Conservation (phyloP, 495 filamentous ascomycete genomes). For the Letharia columbiana region DNA sequence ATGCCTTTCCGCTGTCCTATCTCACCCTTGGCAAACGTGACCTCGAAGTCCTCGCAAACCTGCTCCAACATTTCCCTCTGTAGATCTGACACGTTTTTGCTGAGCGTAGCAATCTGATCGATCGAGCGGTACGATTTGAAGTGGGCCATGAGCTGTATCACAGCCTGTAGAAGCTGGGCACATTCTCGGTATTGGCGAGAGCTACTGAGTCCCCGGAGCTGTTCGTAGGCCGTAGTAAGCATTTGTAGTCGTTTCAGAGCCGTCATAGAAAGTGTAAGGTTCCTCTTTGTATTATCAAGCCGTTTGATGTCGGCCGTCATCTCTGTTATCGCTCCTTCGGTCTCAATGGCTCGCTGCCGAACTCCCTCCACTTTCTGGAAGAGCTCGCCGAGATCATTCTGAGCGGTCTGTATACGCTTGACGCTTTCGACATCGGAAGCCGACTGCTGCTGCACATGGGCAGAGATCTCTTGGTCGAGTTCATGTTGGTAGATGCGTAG, state of each 20-base stretch:
- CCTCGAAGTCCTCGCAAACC: slow-evolving; percentile 95
- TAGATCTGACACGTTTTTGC: slow-evolving; percentile 85
- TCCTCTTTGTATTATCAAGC: slow-evolving; percentile 90
- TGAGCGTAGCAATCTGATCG: slow-evolving; percentile 92
- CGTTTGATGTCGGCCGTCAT: slow-evolving; percentile 99
- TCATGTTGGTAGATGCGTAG: slow-evolving; percentile 75
- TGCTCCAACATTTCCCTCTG: slow-evolving; percentile 93
- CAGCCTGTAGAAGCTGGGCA: slow-evolving; percentile 86
- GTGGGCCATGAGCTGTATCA: slow-evolving; percentile 96
- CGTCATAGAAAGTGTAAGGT: slow-evolving; percentile 95
- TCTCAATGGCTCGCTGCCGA: slow-evolving; percentile 78
- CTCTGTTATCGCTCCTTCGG: slow-evolving; percentile 90
- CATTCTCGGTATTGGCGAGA: slow-evolving; percentile 93
- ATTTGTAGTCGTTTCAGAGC: slow-evolving; percentile 95
- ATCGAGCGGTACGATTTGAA: slow-evolving; percentile 98
- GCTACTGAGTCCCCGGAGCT: slow-evolving; percentile 74
- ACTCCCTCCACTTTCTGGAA: slow-evolving; percentile 96
- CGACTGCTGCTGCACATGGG: slow-evolving; percentile 70
- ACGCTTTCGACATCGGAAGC: slow-evolving; percentile 81
- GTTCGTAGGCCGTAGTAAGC: slow-evolving; percentile 96
- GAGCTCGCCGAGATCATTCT: slow-evolving; percentile 77
- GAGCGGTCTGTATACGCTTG: slow-evolving; percentile 79
- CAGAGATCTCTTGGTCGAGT: slow-evolving; percentile 69
- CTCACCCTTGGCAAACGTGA: slow-evolving; percentile 86
- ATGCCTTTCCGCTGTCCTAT: slow-evolving; percentile 58